phyloP scores from a whole-genome alignment of 805 yeast species.

The Kodamaea kaohsiungensis region DNA sequence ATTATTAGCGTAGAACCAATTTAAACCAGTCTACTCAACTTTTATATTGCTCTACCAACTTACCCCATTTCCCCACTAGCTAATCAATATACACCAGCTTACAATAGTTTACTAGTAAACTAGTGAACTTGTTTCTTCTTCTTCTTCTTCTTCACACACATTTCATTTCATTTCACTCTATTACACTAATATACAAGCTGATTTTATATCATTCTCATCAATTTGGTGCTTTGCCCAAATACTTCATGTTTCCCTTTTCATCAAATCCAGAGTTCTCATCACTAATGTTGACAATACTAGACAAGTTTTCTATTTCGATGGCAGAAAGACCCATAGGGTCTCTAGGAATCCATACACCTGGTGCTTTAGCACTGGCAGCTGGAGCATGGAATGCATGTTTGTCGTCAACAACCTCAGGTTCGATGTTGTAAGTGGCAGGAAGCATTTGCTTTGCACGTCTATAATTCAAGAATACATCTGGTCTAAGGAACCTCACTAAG shows the following conservation, averaged over 20 bases:
- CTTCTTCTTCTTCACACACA: too few relatives aligned
- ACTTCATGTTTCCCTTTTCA: conserved; percentile 33
- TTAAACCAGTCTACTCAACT: too few relatives aligned
- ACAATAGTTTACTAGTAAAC: too few relatives aligned
- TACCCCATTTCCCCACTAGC: too few relatives aligned
- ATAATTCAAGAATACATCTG: conserved; percentile 57
- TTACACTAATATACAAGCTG: background rate
- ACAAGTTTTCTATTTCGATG: conserved; percentile 55
- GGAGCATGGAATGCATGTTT: conserved; percentile 76
- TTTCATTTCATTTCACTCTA: background rate
- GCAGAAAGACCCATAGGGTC: conserved; percentile 84
- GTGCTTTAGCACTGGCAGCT: conserved; percentile 64
- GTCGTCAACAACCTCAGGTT: conserved; percentile 48
- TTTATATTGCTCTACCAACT: too few relatives aligned
- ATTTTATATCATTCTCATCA: background rate
- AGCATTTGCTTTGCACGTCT: conserved; percentile 34
- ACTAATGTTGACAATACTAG: conserved; percentile 56
- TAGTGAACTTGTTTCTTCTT: too few relatives aligned
- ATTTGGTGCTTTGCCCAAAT: conserved; percentile 34
- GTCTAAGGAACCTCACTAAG: conserved; percentile 54
- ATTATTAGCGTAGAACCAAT: too few relatives aligned
- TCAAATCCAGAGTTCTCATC: conserved; percentile 66
- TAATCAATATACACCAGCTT: too few relatives aligned
- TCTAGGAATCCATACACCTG: conserved; percentile 87
- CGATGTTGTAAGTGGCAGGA: conserved; percentile 36